A percentile compares a stretch with the other conserved stretches of the same genome.
phyloP scores from a whole-genome alignment of 2,329 filamentous ascomycete species.

The Thermochaetoides dissita region DNA sequence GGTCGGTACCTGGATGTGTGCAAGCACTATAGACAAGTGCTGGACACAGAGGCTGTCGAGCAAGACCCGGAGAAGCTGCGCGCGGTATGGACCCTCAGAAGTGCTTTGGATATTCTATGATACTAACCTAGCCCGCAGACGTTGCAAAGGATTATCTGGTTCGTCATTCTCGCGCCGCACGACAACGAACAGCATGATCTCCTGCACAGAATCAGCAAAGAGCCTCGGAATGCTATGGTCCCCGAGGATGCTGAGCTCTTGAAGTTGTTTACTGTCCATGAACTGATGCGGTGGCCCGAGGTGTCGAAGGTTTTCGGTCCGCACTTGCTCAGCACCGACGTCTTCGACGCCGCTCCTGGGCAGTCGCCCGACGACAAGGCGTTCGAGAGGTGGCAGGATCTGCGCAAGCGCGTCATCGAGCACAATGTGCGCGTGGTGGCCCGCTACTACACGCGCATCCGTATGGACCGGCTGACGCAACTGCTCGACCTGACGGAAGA shows the following conservation, averaged over 20 bases:
- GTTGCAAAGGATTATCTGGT: constrained; percentile 92
- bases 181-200: constrained; percentile 98
- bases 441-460: constrained; percentile 97
- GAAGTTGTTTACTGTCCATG: constrained; percentile 86
- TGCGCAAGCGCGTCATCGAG: constrained; percentile 96
- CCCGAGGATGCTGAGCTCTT: constrained; percentile 71
- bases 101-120: neutral
- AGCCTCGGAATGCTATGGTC: constrained; percentile 66
- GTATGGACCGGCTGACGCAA: constrained; percentile 78
- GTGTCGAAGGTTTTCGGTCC: constrained; percentile 79
- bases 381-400: constrained; percentile 75
- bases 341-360: constrained; percentile 59
- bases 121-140: constrained; percentile 38
- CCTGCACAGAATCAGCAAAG: constrained; percentile 79
- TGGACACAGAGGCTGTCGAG: constrained; percentile 92
- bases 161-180: constrained; percentile 87
- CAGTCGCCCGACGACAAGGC: constrained; percentile 66
- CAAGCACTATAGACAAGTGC: constrained; percentile 93
- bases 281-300: constrained; percentile 97
- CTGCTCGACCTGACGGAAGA: constrained; percentile 85
- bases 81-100: constrained; percentile 43
- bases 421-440: constrained; percentile 96
- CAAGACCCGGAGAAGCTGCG: constrained; percentile 74
- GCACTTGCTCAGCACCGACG: constrained; percentile 75
- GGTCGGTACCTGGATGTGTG: constrained; percentile 94